phyloP scores from a whole-genome alignment of 345 rosid genomes.

The Brassica juncea region DNA sequence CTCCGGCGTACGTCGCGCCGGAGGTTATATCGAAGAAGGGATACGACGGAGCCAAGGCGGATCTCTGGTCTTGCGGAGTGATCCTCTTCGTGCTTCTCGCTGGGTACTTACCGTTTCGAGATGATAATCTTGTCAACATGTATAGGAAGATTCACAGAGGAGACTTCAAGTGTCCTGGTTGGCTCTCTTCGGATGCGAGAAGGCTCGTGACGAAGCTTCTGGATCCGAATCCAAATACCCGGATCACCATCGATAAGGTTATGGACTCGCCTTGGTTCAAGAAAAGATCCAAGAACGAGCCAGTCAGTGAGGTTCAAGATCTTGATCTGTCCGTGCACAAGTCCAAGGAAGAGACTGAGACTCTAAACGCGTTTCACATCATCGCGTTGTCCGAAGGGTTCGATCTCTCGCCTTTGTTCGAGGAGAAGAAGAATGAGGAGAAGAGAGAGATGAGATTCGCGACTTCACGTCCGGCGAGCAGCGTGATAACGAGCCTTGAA shows the following conservation, averaged over 20 bases:
- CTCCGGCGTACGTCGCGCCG: conserved; percentile 91
- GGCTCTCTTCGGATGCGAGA: conserved; percentile 82
- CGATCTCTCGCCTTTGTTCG: conserved; percentile 80
- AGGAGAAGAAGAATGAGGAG: conserved; percentile 83
- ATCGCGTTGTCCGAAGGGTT: conserved; percentile 87
- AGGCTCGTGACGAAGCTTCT: conserved; percentile 70
- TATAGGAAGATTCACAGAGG: conserved; percentile 82
- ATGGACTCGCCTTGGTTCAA: conserved; percentile 82
- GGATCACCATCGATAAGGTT: conserved; percentile 58
- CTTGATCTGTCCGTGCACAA: conserved; percentile 25
- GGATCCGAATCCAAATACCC: conserved; percentile 75
- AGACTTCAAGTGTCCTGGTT: conserved; percentile 88
- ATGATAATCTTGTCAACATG: conserved; percentile 75
- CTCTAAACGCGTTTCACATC: conserved; percentile 82
- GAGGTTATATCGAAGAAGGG: conserved; percentile 84
- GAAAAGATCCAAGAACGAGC: conserved; percentile 41
- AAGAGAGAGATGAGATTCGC: conserved; percentile 80
- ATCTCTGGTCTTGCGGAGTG: conserved; percentile 95
- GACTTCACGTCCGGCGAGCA: conserved; percentile 77
- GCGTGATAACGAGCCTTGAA: conserved; percentile 77
- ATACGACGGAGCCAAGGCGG: conserved; percentile 89
- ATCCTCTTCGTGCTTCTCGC: conserved; percentile 84
- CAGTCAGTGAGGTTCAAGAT: conserved; percentile 35
- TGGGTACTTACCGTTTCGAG: conserved; percentile 84
- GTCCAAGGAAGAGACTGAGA: conserved; percentile 52